Percentiles rank a stretch among this genome's conserved stretches.
Evolutionary conservation across 345 rosid genomes (phyloP).

Genomic region (Rhizophora mangle): DNA sequence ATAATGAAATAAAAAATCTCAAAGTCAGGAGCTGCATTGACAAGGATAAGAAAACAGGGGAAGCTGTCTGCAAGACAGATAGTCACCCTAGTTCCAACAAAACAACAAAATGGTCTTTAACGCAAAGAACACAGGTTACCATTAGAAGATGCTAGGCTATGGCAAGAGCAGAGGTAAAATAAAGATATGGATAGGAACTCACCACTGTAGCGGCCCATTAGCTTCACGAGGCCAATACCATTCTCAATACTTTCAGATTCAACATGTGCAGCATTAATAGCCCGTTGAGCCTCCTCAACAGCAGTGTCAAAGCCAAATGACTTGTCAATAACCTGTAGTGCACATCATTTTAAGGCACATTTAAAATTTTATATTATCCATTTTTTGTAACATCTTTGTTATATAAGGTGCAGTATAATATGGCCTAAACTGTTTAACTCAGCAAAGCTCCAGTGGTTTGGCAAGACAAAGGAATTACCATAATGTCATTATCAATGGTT

Average conservation of each 20-base stretch:
- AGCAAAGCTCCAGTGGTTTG: not conserved
- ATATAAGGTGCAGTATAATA: not conserved
- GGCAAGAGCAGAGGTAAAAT: not conserved
- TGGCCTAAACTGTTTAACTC: not conserved
- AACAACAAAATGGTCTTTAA: not conserved
- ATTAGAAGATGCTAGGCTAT: not conserved
- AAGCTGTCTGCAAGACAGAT: not conserved
- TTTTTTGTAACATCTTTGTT: not conserved
- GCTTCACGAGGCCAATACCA: constrained; percentile 37
- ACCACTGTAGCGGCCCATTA: constrained; percentile 39
- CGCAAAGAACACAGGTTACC: not conserved
- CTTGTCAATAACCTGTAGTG: constrained; percentile 27
- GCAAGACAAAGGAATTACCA: constrained; percentile 14
- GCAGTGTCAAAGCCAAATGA: constrained; percentile 41
- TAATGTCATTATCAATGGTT: constrained; percentile 39
- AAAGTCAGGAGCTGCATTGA: not conserved
- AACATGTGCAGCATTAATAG: constrained; percentile 37
- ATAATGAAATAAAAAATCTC: not conserved
- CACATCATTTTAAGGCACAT: not conserved
- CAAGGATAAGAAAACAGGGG: not conserved
- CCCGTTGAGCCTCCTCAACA: constrained; percentile 42
- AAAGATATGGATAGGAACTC: not conserved
- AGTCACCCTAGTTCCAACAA: not conserved
- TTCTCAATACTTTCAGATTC: constrained; percentile 32
- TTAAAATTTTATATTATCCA: not conserved